Base-by-base conservation (phyloP, 164 flowering plant species). In the Sextonia rubra region DNA sequence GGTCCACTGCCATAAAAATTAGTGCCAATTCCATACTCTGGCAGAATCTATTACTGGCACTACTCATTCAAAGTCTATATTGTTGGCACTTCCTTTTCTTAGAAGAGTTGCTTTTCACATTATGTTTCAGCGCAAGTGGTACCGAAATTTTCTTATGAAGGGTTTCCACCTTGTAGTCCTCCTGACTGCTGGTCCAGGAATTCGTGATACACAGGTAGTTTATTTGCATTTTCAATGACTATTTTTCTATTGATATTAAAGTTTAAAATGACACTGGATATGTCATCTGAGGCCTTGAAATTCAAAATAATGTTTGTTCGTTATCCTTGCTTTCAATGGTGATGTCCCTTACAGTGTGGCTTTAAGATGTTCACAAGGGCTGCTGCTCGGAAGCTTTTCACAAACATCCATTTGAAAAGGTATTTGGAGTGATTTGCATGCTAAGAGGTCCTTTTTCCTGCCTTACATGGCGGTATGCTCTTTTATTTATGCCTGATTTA, bases 331-430 rank as follows among this genome's bases (percentile, higher is more conserved):
- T 37, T 37, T 37, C 44, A 37, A 37, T 27, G 49, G 47, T 20
- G 77, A 29, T 49, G 44, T 80, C 44, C 23, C 52, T 75, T 72
- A 32, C 91, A 96, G 97, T 96, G 98, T 84, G 99, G 99, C 68
- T 96, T 93, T 76, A 96, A 96, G 91, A 93, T 96, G 99, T 93
- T 93, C 75, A 90, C 99, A 11, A 88, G 98, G 79, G 91, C 97
- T 77, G 98, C 98, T 68, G 98, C 93, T 11, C 81, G 88, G 80
- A 91, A 88, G 82, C 93, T 96, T 77, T 96, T 96, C 81, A 79
- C 90, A 48, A 96, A 93, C 74, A 81, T 96, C 66, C 97, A 87
- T 48, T 80, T 96, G 83, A 93, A 88, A 83, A 86, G 98, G 98
- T 93, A 80, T 71, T 22, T 44, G 14, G 64, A 70, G 18, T 27